These are phyloP conservation scores for Ascochyta koolunga DNA, from an alignment of 2,329 filamentous ascomycete genomes.

Conservation along the genomic window DNA sequence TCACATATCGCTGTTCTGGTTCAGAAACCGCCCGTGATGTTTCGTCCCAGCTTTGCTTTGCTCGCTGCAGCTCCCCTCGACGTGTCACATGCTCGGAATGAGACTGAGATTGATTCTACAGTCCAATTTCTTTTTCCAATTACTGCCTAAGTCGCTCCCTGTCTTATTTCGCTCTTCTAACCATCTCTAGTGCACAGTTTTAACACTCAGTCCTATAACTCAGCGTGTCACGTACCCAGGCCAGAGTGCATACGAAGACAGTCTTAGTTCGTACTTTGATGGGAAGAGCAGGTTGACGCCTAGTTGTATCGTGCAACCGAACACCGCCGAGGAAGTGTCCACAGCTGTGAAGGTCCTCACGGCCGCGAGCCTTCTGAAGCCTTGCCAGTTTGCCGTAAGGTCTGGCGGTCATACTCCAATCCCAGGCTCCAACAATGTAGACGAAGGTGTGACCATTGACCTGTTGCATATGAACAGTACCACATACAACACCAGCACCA, in stretches of 20 bases:
- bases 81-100: conserved; percentile 10
- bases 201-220: conserved; percentile 10
- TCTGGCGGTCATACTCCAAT: conserved; percentile 24
- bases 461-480: conserved; percentile 17
- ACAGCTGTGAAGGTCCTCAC: conserved; percentile 17
- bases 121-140: conserved; percentile 10
- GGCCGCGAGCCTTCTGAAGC: neutral
- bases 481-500: conserved; percentile 3
- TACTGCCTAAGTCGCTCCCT: conserved; percentile 12
- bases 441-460: conserved; percentile 27
- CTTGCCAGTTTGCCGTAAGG: conserved; percentile 21
- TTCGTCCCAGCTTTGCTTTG: conserved; percentile 1
- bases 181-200: conserved; percentile 12
- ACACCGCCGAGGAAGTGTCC: conserved; percentile 20
- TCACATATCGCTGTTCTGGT: neutral
- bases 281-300: conserved; percentile 21
- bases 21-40: conserved; percentile 5
- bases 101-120: conserved; percentile 7
- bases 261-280: conserved; percentile 22
- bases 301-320: conserved; percentile 27
- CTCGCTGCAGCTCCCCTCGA: conserved; percentile 5
- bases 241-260: conserved; percentile 16
- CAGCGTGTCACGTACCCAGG: conserved; percentile 11
- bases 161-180: conserved; percentile 1
- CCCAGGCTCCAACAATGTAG: conserved; percentile 21